Conservation (phyloP, 169 alveolate genomes). For the Cryptosporidium muris region DNA sequence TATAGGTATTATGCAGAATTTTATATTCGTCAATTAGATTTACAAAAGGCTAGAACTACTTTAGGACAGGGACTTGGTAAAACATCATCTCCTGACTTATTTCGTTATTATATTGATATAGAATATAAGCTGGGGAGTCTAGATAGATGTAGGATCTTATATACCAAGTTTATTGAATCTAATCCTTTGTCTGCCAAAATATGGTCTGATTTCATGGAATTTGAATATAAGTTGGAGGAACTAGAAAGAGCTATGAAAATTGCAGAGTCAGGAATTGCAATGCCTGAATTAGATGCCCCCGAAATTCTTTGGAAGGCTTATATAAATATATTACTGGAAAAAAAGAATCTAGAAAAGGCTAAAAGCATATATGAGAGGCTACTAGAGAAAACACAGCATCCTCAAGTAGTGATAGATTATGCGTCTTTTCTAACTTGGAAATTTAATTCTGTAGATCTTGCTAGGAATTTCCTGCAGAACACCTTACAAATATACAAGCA, state of each 20-base stretch:
- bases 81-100: slow-evolving; percentile 89
- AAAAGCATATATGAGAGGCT: slow-evolving; percentile 88
- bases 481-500: slow-evolving; percentile 31
- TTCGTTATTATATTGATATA: slow-evolving; percentile 89
- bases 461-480: slow-evolving; percentile 25
- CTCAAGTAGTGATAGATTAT: slow-evolving; percentile 74
- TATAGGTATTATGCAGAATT: slow-evolving; percentile 20
- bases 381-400: slow-evolving; percentile 91
- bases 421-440: slow-evolving; percentile 28
- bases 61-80: slow-evolving; percentile 93
- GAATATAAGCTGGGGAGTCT: slow-evolving; percentile 94
- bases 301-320: slow-evolving; percentile 84
- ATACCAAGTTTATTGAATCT: slow-evolving; percentile 89
- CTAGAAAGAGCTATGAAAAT: slow-evolving; percentile 79
- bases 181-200: slow-evolving; percentile 79
- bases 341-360: slow-evolving; percentile 80
- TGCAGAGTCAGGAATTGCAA: slow-evolving; percentile 78
- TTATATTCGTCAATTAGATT: slow-evolving; percentile 58
- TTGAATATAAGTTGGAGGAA: slow-evolving; percentile 73
- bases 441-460: slow-evolving; percentile 1
- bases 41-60: slow-evolving; percentile 89
- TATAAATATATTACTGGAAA: slow-evolving; percentile 80
- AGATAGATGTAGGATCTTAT: slow-evolving; percentile 92
- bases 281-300: slow-evolving; percentile 80
- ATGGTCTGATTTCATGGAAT: slow-evolving; percentile 41